Base-by-base conservation (phyloP, 768 basidiomycete genomes). In the Phylloporus sp. region DNA sequence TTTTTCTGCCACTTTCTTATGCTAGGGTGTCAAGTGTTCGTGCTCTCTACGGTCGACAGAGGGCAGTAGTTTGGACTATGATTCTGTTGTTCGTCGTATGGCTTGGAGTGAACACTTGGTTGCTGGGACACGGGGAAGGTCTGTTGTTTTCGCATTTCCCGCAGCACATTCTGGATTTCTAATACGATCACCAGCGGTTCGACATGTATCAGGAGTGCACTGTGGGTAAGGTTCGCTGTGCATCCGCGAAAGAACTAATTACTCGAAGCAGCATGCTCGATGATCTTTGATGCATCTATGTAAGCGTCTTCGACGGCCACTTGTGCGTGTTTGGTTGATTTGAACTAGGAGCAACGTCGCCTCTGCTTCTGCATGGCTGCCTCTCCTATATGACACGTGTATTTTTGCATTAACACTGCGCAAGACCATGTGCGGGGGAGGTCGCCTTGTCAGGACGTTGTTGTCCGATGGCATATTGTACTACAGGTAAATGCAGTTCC, bases 101-200 rank as follows among this genome's bases (percentile, higher is more conserved):
- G 62, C 66, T 75, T n/a, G 61, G 55, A 4, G 58, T 78, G 52
- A 81, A 79, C 48, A 68, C 70, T 1, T 83, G 75, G 76, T 63
- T 84, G n/a, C 65, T 85, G 17, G 69, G 70, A 22, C 52, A 63
- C 14, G 81, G 72, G 1, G 52, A 71, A 66, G 67, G 82, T 84
- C 50, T 11, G 78, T 60, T 21, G 1, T 32, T 29, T n/a, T 22
- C 14, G 5, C 37, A 32, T 1, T 34, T 20, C 23, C 33, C 42
- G 24, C 7, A 38, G 7, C 23, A 51, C 11, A 22, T 23, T 41
- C 48, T 38, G 35, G n/a, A n/a, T n/a, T n/a, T n/a, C n/a, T n/a
- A n/a, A 47, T 26, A 24, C 4, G 53, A 32, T 38, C 27, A 17
- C n/a, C 20, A 43, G 17, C 47, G 46, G 66, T 65, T 23, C 15